phyloP scores from a whole-genome alignment of 2,329 filamentous ascomycete species.

The Cercospora berteroae region DNA sequence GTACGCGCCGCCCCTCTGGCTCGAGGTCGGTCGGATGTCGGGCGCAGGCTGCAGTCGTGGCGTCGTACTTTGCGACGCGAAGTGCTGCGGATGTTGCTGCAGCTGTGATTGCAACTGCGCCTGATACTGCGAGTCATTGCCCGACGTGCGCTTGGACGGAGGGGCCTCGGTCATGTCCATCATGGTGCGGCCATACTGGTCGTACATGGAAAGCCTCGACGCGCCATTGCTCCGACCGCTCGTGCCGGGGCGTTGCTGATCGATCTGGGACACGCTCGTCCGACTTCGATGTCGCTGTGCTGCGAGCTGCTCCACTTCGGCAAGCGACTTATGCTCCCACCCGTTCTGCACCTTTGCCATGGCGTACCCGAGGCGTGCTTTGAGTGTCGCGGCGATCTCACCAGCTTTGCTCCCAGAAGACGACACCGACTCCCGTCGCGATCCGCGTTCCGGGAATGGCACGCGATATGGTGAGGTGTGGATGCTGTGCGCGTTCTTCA shows the following conservation, averaged over 20 bases:
- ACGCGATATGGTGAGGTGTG: conserved; percentile 31
- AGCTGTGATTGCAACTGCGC: conserved; percentile 17
- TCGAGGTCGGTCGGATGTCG: conserved; percentile 31
- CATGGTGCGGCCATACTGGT: conserved; percentile 23
- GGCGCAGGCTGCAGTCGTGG: conserved; percentile 33
- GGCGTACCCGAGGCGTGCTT: conserved; percentile 82
- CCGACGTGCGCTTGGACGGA: conserved; percentile 37
- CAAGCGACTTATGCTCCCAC: conserved; percentile 75
- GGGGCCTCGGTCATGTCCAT: conserved; percentile 23
- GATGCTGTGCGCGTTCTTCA: conserved; percentile 60
- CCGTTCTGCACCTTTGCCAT: conserved; percentile 91
- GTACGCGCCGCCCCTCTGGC: conserved; percentile 12
- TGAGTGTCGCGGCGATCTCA: conserved; percentile 80
- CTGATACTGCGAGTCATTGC: conserved; percentile 25
- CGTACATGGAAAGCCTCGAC: conserved; percentile 32
- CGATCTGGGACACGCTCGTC: conserved; percentile 31
- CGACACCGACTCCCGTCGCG: conserved; percentile 68
- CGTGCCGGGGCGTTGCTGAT: conserved; percentile 31
- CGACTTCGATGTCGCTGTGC: conserved; percentile 56
- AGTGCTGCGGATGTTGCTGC: conserved; percentile 15
- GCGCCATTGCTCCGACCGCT: conserved; percentile 32
- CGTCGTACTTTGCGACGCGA: conserved; percentile 2
- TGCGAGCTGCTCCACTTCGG: conserved; percentile 72
- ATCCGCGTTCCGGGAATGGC: conserved; percentile 44
- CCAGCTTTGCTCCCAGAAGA: conserved; percentile 69